Evolutionary conservation across 1,139 yeast genomes (phyloP), one percentile per base, ranked within the genome.

Genomic region (Yamadazyma siamensis): DNA sequence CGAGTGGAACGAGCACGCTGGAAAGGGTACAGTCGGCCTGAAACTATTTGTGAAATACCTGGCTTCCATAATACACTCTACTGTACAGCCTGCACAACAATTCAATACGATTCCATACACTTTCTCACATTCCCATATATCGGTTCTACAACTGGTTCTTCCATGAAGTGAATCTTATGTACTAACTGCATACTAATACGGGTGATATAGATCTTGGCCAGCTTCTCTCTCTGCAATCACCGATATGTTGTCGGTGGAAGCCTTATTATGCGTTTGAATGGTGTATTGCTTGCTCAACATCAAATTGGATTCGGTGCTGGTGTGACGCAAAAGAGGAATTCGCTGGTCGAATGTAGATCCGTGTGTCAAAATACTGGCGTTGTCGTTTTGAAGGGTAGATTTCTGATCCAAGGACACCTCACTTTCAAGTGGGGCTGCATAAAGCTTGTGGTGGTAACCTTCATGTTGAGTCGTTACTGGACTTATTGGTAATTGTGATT

Each of bases 321-420:
- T 44, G 36, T 54, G 52, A 24, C 52, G 47, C 26, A 62, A 43
- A 24, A 62, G 47, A 1, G 68, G 68, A 3, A 61, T 33, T 30
- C 61, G 42, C 39, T 60, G 68, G 7, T 50, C 56, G 36, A 54
- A 61, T 3, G 45, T 21, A 3, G 56, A 40, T 15, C 49, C 57
- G 27, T 56, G 53, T 4, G 57, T 43, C 20, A 40, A 27, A 7
- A 50, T 26, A 30, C 54, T 49, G 6, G 43, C n/a, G 18, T 33
- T 38, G n/a, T n/a, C n/a, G n/a, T n/a, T n/a, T n/a, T n/a, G n/a
- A n/a, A n/a, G n/a, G 3, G 35, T 28, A 12, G 15, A 18, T 17
- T 22, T 16, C n/a, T 27, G 13, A 23, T 27, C 26, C n/a, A 18
- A 5, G 9, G 30, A 22, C 11, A 13, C 12, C 6, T 27, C 30